Percentiles rank a stretch among this genome's conserved stretches.
phyloP scores from a whole-genome alignment of 2,329 filamentous ascomycete species.

The Aureobasidium vineae region DNA sequence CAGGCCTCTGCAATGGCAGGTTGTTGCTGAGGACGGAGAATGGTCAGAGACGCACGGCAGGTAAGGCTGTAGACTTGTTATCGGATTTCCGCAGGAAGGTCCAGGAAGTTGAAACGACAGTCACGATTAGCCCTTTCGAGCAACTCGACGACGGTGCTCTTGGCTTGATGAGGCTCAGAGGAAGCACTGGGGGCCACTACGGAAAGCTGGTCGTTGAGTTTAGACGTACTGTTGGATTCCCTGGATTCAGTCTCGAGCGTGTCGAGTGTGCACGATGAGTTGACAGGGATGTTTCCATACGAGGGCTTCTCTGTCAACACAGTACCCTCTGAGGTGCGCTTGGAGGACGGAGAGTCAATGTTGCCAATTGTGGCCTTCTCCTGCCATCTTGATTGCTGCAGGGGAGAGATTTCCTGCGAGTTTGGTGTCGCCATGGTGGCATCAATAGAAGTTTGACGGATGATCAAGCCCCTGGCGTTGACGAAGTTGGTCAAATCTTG shows the following conservation, averaged over 20 bases:
- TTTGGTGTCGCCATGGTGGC: too few relatives aligned
- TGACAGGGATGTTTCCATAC: background rate
- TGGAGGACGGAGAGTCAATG: background rate
- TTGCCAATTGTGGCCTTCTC: background rate
- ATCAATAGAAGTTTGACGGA: too few relatives aligned
- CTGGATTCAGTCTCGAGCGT: background rate
- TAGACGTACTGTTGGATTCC: background rate
- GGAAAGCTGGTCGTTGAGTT: too few relatives aligned
- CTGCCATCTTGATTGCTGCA: background rate
- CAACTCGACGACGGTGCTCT: background rate
- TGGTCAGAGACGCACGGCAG: background rate
- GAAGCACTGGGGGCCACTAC: too few relatives aligned
- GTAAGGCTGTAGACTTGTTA: conserved; percentile 1
- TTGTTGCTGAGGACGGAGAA: background rate
- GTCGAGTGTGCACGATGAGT: background rate
- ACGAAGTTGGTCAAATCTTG: background rate
- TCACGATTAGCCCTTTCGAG: background rate
- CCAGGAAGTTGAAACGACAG: conserved; percentile 23
- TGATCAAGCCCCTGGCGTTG: background rate
- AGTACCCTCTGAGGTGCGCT: background rate
- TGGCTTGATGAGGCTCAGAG: background rate
- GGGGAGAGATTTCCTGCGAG: background rate
- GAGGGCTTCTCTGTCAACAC: background rate
- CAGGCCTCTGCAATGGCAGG: conserved; percentile 1
- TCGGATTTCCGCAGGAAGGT: conserved; percentile 14